Conservation (phyloP, 2,329 filamentous ascomycete genomes). For the Alternaria viburni region DNA sequence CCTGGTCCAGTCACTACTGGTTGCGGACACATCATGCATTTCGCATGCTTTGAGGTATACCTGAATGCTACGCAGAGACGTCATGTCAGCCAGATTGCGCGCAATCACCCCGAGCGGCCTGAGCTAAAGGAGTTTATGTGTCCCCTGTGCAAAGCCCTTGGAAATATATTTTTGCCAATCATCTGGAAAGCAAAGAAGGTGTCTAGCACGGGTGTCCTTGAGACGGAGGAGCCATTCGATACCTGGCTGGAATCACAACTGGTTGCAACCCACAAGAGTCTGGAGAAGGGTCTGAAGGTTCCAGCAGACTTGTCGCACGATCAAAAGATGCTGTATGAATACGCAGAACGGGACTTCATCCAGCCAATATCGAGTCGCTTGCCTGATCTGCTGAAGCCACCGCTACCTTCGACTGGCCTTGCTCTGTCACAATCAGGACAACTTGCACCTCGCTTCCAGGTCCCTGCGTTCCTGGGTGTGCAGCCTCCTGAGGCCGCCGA, state of each 20-base stretch:
- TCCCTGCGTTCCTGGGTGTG: slow-evolving; percentile 39
- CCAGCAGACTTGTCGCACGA: slow-evolving; percentile 44
- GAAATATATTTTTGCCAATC: slow-evolving; percentile 92
- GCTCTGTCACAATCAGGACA: slow-evolving; percentile 8
- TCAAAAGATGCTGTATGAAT: slow-evolving; percentile 59
- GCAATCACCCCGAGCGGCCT: slow-evolving; percentile 87
- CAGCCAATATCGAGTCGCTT: slow-evolving; percentile 55
- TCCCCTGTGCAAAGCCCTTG: slow-evolving; percentile 93
- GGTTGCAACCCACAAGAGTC: slow-evolving; percentile 59
- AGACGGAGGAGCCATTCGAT: slow-evolving; percentile 65
- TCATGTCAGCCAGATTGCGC: slow-evolving; percentile 89
- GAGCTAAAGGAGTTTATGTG: slow-evolving; percentile 89
- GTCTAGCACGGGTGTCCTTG: slow-evolving; percentile 75
- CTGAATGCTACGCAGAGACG: slow-evolving; percentile 81
- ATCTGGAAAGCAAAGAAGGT: slow-evolving; percentile 94
- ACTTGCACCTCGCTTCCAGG: slow-evolving; percentile 32
- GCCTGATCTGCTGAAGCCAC: slow-evolving; percentile 41
- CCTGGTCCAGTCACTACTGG: slow-evolving; percentile 84
- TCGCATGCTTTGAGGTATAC: slow-evolving; percentile 91
- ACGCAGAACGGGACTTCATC: slow-evolving; percentile 59
- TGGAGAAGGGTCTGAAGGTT: slow-evolving; percentile 38
- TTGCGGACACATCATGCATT: slow-evolving; percentile 99
- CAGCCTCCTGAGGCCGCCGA: slow-evolving; percentile 33
- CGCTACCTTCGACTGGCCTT: slow-evolving; percentile 22
- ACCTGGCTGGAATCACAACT: slow-evolving; percentile 68